Evolutionary conservation across 2,329 filamentous ascomycete species (phyloP).

Genomic region (Cadophora gregata): DNA sequence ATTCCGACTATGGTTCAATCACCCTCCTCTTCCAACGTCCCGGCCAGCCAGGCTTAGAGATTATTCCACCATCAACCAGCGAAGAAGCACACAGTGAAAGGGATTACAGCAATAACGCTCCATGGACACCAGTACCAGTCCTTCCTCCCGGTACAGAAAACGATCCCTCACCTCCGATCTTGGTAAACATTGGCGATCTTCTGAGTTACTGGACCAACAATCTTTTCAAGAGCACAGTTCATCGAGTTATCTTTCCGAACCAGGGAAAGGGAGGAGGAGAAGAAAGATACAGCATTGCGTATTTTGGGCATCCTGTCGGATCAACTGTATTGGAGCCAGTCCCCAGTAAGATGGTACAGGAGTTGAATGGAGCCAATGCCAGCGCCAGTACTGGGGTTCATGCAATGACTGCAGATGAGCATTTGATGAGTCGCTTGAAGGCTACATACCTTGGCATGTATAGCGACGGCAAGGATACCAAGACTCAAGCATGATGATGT

Average conservation of each 20-base stretch:
- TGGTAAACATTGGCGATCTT: conserved; percentile 74
- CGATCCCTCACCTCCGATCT: conserved; percentile 70
- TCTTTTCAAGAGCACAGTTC: conserved; percentile 84
- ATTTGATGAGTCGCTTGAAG: conserved; percentile 64
- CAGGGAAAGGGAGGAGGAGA: conserved; percentile 57
- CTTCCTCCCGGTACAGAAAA: conserved; percentile 63
- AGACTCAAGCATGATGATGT: background rate
- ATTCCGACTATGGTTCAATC: conserved; percentile 78
- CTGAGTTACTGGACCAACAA: conserved; percentile 91
- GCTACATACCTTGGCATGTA: conserved; percentile 65
- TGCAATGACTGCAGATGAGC: conserved; percentile 67
- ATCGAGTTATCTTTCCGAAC: conserved; percentile 79
- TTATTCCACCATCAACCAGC: conserved; percentile 63
- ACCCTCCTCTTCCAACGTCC: conserved; percentile 84
- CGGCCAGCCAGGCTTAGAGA: conserved; percentile 86
- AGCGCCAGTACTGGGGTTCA: conserved; percentile 49
- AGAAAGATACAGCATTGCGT: conserved; percentile 69
- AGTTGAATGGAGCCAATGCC: conserved; percentile 44
- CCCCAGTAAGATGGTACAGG: conserved; percentile 62
- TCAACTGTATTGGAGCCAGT: conserved; percentile 60
- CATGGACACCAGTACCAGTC: conserved; percentile 72
- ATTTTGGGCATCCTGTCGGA: conserved; percentile 70
- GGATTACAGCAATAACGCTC: conserved; percentile 46
- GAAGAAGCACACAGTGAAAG: conserved; percentile 28
- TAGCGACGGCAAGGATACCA: conserved; percentile 43